Base-by-base conservation (phyloP, 2,329 filamentous ascomycete genomes). In the Colletotrichum gloeosporioides region DNA sequence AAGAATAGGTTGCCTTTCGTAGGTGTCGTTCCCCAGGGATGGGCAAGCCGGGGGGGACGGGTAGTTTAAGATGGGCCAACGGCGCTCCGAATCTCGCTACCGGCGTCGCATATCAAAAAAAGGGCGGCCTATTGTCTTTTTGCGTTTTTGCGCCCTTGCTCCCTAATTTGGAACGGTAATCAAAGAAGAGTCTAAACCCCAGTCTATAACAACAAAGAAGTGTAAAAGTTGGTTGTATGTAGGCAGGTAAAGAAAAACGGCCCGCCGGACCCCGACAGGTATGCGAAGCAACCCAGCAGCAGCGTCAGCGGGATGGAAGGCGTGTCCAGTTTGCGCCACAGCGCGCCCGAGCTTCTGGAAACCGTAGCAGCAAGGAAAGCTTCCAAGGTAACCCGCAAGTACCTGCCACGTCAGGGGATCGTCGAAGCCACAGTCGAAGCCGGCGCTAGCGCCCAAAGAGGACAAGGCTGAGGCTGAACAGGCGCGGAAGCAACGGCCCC, bases 41-140 rank as follows among this genome's bases (percentile, higher is more conserved):
- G 39, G 53, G 3, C 31, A 61, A 6, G 55, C 34, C 18, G 22
- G 62, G 44, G 4, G 18, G 55, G 3, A 31, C 16, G 18, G 59
- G 59, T 31, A 31, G 25, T 31, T 72, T 53, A 49, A 53, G 73
- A 67, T 72, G 53, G 57, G 53, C 27, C 44, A 34, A 57, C 44
- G 34, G 27, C 36, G 53, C 34, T 75, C 61, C 49, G 62, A 66
- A 75, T 75, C 73, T 75, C 73, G 73, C 73, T 75, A 75, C 73
- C 62, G 73, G 53, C 34, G 69, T 57, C 55, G 73, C 73, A 72
- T 65, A 71, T 75, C 27, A 34, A 57, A 71, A 69, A 49, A 49
- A 49, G 39, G 39, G 39, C 39, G 39, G 39, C 39, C 18, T 44
- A 44, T 49, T 49, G 39, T n/a, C 39, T 49, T 44, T 44, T 36